Percentiles rank a stretch among this genome's conserved stretches.
phyloP scores from a whole-genome alignment of 2,329 filamentous ascomycete species.

The Aspergillus puulaauensis region DNA sequence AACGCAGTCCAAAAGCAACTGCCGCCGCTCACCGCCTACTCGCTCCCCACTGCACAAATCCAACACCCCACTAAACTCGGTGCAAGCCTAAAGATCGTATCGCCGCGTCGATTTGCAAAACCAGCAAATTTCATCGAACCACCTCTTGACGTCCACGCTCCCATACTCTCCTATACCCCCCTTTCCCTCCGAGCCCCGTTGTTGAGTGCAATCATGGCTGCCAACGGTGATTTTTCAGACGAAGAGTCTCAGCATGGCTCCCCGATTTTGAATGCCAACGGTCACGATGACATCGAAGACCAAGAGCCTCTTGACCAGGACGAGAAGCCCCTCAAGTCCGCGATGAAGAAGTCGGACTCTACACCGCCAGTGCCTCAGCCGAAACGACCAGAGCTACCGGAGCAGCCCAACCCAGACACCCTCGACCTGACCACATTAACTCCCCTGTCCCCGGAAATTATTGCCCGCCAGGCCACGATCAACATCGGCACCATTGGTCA shows the following conservation, averaged over 20 bases:
- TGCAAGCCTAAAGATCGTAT: slow-evolving; percentile 31
- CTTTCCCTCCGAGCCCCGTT: slow-evolving; percentile 1
- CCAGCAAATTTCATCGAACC: slow-evolving; percentile 39
- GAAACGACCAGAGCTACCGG: slow-evolving; percentile 69
- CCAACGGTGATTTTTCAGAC: slow-evolving; percentile 57
- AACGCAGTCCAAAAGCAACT: neutral
- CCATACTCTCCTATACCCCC: slow-evolving; percentile 9
- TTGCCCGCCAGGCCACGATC: slow-evolving; percentile 95
- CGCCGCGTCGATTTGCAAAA: slow-evolving; percentile 24
- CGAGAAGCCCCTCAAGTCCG: slow-evolving; percentile 74
- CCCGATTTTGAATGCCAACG: slow-evolving; percentile 48
- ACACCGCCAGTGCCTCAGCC: slow-evolving; percentile 53
- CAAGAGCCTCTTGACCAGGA: slow-evolving; percentile 67
- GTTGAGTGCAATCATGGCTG: slow-evolving; percentile 50
- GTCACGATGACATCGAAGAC: slow-evolving; percentile 73
- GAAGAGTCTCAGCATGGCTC: slow-evolving; percentile 57
- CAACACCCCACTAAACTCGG: slow-evolving; percentile 30
- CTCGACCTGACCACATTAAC: slow-evolving; percentile 78
- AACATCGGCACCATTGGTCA: slow-evolving; percentile 99
- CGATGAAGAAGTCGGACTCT: slow-evolving; percentile 72
- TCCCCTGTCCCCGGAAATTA: slow-evolving; percentile 93
- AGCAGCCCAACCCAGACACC: slow-evolving; percentile 88
- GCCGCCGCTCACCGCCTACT: slow-evolving; percentile 30
- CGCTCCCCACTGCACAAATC: slow-evolving; percentile 40
- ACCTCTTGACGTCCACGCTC: slow-evolving; percentile 20